phyloP scores from a whole-genome alignment of 306 rosid genomes.

The Hippophae rhamnoides region DNA sequence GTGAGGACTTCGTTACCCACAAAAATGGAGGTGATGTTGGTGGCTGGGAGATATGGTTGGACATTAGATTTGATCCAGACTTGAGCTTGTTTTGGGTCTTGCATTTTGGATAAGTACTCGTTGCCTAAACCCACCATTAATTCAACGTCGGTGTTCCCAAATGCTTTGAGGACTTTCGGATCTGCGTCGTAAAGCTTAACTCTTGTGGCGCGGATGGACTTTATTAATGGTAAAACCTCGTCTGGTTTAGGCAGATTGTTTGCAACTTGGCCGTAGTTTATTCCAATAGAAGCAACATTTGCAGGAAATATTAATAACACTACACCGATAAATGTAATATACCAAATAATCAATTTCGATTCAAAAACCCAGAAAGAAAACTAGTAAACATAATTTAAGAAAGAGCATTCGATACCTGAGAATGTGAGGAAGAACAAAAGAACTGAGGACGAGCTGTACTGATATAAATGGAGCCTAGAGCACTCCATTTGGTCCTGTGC shows the following conservation, averaged over 20 bases:
- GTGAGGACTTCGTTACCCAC: constrained; percentile 91
- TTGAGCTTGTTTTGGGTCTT: constrained; percentile 49
- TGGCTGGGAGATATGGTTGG: constrained; percentile 59
- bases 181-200: constrained; percentile 92
- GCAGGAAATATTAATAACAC: constrained; percentile 24
- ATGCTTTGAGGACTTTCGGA: constrained; percentile 62
- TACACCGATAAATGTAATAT: neutral
- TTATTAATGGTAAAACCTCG: constrained; percentile 49
- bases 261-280: constrained; percentile 91
- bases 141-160: constrained; percentile 67
- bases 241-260: constrained; percentile 74
- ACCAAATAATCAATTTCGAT: too few relatives aligned
- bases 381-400: too few relatives aligned
- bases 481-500: too few relatives aligned
- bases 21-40: constrained; percentile 70
- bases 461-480: too few relatives aligned
- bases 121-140: constrained; percentile 73
- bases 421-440: too few relatives aligned
- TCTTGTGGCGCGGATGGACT: constrained; percentile 70
- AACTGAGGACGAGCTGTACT: too few relatives aligned
- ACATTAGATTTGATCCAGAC: constrained; percentile 73
- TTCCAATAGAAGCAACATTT: constrained; percentile 45
- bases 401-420: too few relatives aligned
- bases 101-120: constrained; percentile 57
- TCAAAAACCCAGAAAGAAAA: neutral